Evolutionary conservation across 495 filamentous ascomycete genomes (phyloP), one percentile per base, ranked within the genome.

Genomic region (Neurospora sp.): DNA sequence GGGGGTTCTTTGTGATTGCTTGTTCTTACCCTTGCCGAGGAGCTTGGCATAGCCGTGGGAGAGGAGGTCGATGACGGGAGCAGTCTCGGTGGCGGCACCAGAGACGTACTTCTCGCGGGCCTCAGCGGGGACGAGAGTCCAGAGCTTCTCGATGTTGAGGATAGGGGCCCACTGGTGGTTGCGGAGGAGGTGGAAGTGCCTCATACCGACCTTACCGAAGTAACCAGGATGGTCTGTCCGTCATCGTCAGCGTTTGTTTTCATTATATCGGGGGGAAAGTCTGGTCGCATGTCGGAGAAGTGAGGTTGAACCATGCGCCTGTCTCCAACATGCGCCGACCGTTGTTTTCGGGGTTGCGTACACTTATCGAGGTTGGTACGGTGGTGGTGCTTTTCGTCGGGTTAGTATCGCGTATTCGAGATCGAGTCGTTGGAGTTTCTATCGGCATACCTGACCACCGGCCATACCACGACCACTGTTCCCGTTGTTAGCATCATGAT

Each of bases 151-250:
- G 71, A 80, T 79, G 79, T 80, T 80, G 79, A 80, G 78, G 61
- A 71, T 80, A 38, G 79, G 79, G 22, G 78, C 76, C 79, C 79
- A 80, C 38, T 77, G 41, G 71, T 80, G 79, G 78, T 80, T 80
- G 75, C 77, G 79, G 68, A 78, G 76, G 18, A 78, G 78, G 69
- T 80, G 79, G 79, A 79, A 80, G 69, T 77, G 79, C 70, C 79
- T 80, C 79, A 80, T 80, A 72, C 79, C 79, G 71, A 80, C 79
- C 79, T 80, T 80, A 70, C 79, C 79, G 76, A 80, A 80, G 79
- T 80, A 80, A 80, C 79, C 79, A 38, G 79, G 79, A 72, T 80
- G 79, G 79, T 80, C 79, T 80, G 48, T 42, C 70, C 42, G 41
- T 71, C 46, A 37, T 46, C 41, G 76, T 80, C 72, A 80, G 79